phyloP scores from a whole-genome alignment of 768 basidiomycete species.

The Cystoderma amianthinum region DNA sequence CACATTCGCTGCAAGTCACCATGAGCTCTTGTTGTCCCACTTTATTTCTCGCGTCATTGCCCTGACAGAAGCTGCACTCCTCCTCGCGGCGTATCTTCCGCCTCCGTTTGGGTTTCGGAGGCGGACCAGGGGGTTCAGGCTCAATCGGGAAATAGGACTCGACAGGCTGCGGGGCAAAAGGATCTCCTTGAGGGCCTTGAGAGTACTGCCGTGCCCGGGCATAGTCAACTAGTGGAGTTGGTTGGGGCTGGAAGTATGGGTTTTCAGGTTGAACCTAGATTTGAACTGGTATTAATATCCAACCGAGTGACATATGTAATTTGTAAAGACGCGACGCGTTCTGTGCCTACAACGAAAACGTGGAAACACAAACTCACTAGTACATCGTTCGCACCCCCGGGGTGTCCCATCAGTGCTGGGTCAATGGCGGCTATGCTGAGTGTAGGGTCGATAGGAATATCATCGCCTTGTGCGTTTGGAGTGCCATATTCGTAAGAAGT shows the following conservation, averaged over 20 bases:
- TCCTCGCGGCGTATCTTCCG: conserved; percentile 45
- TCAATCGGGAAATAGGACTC: conserved; percentile 45
- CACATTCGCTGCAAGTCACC: conserved; percentile 78
- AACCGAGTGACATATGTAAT: conserved; percentile 15
- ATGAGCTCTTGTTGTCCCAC: conserved; percentile 53
- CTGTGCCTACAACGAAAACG: conserved; percentile 16
- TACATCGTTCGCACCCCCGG: conserved; percentile 13
- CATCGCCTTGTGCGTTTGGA: conserved; percentile 48
- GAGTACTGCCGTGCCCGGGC: conserved; percentile 46
- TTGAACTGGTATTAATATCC: conserved; percentile 16
- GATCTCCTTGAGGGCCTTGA: conserved; percentile 76
- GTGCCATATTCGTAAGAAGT: conserved; percentile 53
- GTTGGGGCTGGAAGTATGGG: conserved; percentile 15
- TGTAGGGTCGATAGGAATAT: conserved; percentile 80
- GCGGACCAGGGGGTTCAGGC: conserved; percentile 30
- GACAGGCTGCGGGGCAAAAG: conserved; percentile 64
- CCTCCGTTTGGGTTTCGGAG: conserved; percentile 37
- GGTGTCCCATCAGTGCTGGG: conserved; percentile 35
- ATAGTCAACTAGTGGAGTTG: conserved; percentile 23
- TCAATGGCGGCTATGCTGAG: conserved; percentile 49
- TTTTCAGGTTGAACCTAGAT: conserved; percentile 18
- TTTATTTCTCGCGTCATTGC: conserved; percentile 55
- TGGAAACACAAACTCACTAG: conserved; percentile 30
- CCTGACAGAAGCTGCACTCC: conserved; percentile 76
- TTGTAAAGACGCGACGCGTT: conserved; percentile 70